Evolutionary conservation across 345 rosid species (phyloP), one percentile per base, ranked within the genome.

Genomic region (Psidium guajava): DNA sequence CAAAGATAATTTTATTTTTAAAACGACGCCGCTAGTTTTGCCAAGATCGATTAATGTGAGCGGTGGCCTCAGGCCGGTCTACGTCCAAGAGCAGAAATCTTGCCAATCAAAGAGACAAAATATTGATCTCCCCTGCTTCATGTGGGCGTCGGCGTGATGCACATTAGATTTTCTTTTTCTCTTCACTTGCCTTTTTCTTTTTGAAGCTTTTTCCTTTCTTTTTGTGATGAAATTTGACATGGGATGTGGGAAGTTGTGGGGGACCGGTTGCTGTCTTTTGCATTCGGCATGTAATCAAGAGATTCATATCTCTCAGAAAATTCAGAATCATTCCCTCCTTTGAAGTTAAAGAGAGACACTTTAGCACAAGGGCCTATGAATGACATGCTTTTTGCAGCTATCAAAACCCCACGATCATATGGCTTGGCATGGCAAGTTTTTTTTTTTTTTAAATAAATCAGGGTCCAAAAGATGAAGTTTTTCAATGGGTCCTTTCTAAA

Each of bases 271-370:
- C 84, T 87, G 90, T 89, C 90, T 36, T 69, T 90, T 89, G 93
- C 90, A 88, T 90, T 90, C 92, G 89, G 90, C 91, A 89, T 82
- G 89, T 84, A 87, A 88, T 88, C 90, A 87, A 83, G 89, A 89
- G 55, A 89, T 16, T 16, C 86, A 56, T 81, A 90, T 87, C 83
- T 27, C 27, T 55, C 56, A 83, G 61, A 59, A 59, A 83, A 83
- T 28, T 58, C 54, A 52, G 59, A 56, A 58, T 83, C 51, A 57
- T 42, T 83, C 52, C 40, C 54, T 21, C 75, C 74, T 24, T 56
- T 56, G 49, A 56, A 83, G 50, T 40, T 42, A 83, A 36, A 83
- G 27, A 57, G 22, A 25, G 14, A 56, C 20, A 16, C 80, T 69
- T 36, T 69, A 69, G 80, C 80, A 2, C 80, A 22, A 36, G 80